Conservation (phyloP, 352 stramenopile genomes). For the Hyaloperonospora arabidopsidis region DNA sequence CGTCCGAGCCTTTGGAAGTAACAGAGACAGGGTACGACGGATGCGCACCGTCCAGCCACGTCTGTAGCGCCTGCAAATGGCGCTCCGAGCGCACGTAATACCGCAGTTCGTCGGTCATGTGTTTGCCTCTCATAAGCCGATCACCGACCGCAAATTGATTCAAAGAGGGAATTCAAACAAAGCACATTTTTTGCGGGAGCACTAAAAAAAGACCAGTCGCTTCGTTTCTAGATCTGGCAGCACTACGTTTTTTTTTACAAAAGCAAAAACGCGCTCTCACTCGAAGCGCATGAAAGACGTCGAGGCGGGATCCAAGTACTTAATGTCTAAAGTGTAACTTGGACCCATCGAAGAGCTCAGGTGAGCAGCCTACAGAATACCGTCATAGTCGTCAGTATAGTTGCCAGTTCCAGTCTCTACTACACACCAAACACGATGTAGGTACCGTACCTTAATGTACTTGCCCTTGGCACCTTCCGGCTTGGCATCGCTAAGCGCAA, state of each 20-base stretch:
- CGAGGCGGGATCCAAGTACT: slow-evolving; percentile 77
- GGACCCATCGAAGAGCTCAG: slow-evolving; percentile 83
- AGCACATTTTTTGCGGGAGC: too few species aligned
- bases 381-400: slow-evolving; percentile 7
- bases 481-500: slow-evolving; percentile 86
- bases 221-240: neutral
- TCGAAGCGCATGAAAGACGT: slow-evolving; percentile 84
- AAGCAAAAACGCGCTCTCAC: slow-evolving; percentile 21
- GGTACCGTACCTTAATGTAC: slow-evolving; percentile 76
- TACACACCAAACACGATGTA: neutral
- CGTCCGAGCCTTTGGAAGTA: slow-evolving; percentile 18
- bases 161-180: too few species aligned
- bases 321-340: slow-evolving; percentile 70
- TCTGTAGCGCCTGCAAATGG: slow-evolving; percentile 58
- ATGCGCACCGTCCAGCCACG: slow-evolving; percentile 40
- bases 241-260: neutral
- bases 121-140: slow-evolving; percentile 21
- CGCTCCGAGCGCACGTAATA: slow-evolving; percentile 71
- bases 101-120: slow-evolving; percentile 61
- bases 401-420: neutral
- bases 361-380: slow-evolving; percentile 47
- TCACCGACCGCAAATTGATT: neutral
- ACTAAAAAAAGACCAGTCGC: too few species aligned
- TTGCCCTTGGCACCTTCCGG: slow-evolving; percentile 90
- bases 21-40: slow-evolving; percentile 23